A percentile compares a stretch with the other conserved stretches of the same genome.
Conservation (phyloP, 352 stramenopile species). For the Pythium sp. region DNA sequence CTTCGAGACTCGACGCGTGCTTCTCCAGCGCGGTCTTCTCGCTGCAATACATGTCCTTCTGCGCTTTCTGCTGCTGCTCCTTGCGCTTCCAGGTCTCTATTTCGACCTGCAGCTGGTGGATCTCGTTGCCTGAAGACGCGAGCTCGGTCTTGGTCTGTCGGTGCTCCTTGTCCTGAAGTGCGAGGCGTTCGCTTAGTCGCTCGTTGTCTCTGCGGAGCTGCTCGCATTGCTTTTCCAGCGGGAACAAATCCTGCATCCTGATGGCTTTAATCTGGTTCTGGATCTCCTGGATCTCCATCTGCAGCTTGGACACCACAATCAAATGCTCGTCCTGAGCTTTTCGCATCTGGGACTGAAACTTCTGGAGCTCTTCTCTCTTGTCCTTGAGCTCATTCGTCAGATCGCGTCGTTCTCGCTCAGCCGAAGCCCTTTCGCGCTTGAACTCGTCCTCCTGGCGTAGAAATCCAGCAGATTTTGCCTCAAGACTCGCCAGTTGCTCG, state of each 20-base stretch:
- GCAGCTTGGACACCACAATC: slow-evolving; percentile 21
- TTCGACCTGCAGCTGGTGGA: slow-evolving; percentile 40
- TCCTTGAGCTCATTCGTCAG: slow-evolving; percentile 3
- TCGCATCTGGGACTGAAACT: slow-evolving; percentile 28
- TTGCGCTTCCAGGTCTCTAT: slow-evolving; percentile 44
- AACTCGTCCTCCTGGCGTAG: slow-evolving; percentile 10
- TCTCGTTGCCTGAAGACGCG: slow-evolving; percentile 17
- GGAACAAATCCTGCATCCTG: slow-evolving; percentile 27
- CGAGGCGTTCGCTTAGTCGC: slow-evolving; percentile 23
- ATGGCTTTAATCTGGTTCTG: slow-evolving; percentile 22
- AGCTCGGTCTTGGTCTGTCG: slow-evolving; percentile 29
- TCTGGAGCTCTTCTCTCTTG: slow-evolving; percentile 17
- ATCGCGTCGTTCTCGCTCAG: slow-evolving; percentile 8
- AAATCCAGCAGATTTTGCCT: neutral
- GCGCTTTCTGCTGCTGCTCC: slow-evolving; percentile 41
- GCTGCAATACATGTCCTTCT: slow-evolving; percentile 25
- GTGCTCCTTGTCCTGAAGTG: slow-evolving; percentile 32
- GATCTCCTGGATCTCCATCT: slow-evolving; percentile 30
- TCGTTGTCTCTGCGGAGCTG: slow-evolving; percentile 36
- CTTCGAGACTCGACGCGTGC: slow-evolving; percentile 29
- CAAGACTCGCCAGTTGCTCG: slow-evolving; percentile 1
- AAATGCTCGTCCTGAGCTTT: slow-evolving; percentile 29
- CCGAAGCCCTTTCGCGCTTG: slow-evolving; percentile 1
- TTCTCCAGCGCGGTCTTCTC: slow-evolving; percentile 38
- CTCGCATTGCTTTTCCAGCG: slow-evolving; percentile 36